Conservation (phyloP, 2,329 filamentous ascomycete species). For the Phaeosphaeria sp. region DNA sequence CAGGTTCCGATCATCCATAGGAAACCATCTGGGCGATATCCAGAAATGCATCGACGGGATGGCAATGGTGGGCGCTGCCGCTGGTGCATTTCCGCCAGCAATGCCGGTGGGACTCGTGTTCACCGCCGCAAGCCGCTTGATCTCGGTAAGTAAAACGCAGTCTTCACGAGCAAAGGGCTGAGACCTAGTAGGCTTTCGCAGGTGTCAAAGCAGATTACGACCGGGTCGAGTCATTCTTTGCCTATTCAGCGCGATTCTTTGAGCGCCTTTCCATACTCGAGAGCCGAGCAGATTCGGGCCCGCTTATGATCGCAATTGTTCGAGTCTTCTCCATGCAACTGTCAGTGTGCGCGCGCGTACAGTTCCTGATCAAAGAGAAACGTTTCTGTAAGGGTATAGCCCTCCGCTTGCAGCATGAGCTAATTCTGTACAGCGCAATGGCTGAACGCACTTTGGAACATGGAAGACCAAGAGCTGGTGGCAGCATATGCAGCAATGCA, state of each 20-base stretch:
- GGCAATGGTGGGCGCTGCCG: slow-evolving; percentile 14
- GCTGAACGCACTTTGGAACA: slow-evolving; percentile 20
- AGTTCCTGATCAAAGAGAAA: neutral
- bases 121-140: slow-evolving; percentile 14
- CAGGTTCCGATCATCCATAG: neutral
- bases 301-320: neutral
- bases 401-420: neutral
- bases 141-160: neutral
- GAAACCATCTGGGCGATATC: slow-evolving; percentile 17
- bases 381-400: neutral
- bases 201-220: slow-evolving; percentile 49
- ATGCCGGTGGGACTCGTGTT: slow-evolving; percentile 25
- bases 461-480: slow-evolving; percentile 16
- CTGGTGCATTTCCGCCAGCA: slow-evolving; percentile 24
- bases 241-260: slow-evolving; percentile 49
- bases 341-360: neutral
- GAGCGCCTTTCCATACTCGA: slow-evolving; percentile 45
- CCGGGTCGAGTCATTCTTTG: slow-evolving; percentile 49
- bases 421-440: slow-evolving; percentile 4
- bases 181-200: slow-evolving; percentile 34
- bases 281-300: slow-evolving; percentile 22
- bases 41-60: slow-evolving; percentile 21
- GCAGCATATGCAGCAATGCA: slow-evolving; percentile 18
- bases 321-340: neutral
- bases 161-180: neutral